These are phyloP conservation scores for Phytophthora cryptogea DNA, from an alignment of 352 stramenopile genomes.

Conservation along the genomic window DNA sequence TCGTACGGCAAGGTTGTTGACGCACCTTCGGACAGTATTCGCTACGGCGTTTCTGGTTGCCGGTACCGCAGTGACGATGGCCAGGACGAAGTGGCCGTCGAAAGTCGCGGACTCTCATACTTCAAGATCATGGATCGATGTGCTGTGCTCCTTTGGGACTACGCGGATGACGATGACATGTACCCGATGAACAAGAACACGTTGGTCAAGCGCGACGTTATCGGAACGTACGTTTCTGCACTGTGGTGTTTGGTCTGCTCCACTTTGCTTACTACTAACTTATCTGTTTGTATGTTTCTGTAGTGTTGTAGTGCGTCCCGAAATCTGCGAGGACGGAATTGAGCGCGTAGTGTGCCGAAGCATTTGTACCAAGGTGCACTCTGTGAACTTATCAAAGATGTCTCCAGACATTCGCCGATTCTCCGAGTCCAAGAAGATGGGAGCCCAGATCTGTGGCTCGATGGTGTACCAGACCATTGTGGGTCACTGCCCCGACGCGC, in stretches of 20 bases:
- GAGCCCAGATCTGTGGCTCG: conserved; percentile 36
- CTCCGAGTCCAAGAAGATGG: conserved; percentile 37
- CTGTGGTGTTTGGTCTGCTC: neutral
- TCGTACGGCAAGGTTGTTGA: conserved; percentile 36
- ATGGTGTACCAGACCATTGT: conserved; percentile 41
- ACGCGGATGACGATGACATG: conserved; percentile 36
- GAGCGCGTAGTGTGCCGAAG: conserved; percentile 41
- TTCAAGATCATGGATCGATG: conserved; percentile 37
- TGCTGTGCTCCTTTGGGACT: conserved; percentile 37
- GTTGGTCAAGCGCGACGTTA: conserved; percentile 38
- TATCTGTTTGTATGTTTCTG: conserved; percentile 5
- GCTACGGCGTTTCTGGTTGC: conserved; percentile 35
- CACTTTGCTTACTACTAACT: conserved; percentile 12
- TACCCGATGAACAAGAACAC: conserved; percentile 34
- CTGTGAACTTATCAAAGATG: conserved; percentile 18
- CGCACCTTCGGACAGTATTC: conserved; percentile 31
- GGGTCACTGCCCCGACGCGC: conserved; percentile 28
- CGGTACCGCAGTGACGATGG: conserved; percentile 38
- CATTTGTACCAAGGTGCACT: conserved; percentile 45
- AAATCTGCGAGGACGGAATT: conserved; percentile 40
- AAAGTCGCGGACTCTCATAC: conserved; percentile 39
- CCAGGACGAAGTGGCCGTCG: conserved; percentile 31
- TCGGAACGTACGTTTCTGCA: conserved; percentile 35
- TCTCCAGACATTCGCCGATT: conserved; percentile 33
- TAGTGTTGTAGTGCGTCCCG: conserved; percentile 37